Conservation (phyloP, 345 rosid species). For the Cardamine occulta region DNA sequence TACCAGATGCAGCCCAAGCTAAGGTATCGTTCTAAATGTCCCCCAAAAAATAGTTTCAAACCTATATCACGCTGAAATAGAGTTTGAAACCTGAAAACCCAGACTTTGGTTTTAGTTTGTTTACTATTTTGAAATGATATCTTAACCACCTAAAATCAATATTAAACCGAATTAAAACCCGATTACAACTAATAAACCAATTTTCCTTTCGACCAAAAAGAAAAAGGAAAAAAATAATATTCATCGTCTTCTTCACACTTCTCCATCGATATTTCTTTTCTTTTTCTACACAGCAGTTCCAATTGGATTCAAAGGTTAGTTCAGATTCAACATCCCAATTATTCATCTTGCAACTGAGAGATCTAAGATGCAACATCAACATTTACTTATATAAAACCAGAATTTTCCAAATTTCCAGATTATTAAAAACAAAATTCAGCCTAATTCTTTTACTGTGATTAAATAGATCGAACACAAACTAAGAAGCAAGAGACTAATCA, state of each 20-base stretch:
- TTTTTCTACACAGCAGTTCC: conserved; percentile 51
- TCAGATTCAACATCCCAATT: conserved; percentile 88
- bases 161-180: too few relatives aligned
- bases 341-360: conserved; percentile 65
- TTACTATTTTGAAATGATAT: too few relatives aligned
- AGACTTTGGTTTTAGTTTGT: too few relatives aligned
- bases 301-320: conserved; percentile 78
- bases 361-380: conserved; percentile 41
- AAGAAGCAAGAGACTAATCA: background rate
- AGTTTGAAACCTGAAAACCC: too few relatives aligned
- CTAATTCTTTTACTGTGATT: background rate
- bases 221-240: too few relatives aligned
- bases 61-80: too few relatives aligned
- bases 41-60: too few relatives aligned
- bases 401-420: conserved; percentile 11
- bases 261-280: background rate
- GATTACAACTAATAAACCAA: too few relatives aligned
- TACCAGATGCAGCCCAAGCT: too few relatives aligned
- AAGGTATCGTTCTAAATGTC: too few relatives aligned
- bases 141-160: too few relatives aligned
- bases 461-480: conserved; percentile 25
- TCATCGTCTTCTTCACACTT: background rate
- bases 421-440: background rate
- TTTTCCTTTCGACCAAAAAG: too few relatives aligned
- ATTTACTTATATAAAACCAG: background rate